Evolutionary conservation across 306 rosid genomes (phyloP).

Genomic region (Cicer chorassanicum): DNA sequence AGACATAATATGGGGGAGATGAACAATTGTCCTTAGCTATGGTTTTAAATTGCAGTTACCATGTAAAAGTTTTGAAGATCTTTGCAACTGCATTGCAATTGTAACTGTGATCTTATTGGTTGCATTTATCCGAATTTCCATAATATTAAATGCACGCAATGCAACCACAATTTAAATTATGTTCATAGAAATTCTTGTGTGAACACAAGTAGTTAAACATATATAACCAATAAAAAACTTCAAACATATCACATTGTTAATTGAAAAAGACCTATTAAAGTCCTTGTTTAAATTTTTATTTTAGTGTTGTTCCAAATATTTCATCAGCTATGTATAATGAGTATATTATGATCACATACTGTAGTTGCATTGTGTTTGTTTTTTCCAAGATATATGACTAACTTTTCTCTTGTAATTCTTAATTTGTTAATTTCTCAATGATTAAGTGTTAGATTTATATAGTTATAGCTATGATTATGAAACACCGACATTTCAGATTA

Average conservation of each 20-base stretch:
- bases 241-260: conserved; percentile 6
- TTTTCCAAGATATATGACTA: background rate
- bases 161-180: background rate
- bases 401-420: conserved; percentile 19
- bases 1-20: background rate
- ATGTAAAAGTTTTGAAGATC: background rate
- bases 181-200: background rate
- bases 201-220: background rate
- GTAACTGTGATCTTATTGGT: background rate
- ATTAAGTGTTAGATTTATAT: conserved; percentile 4
- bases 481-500: too few relatives aligned
- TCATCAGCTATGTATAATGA: conserved; percentile 5
- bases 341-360: conserved; percentile 12
- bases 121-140: background rate
- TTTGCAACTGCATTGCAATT: background rate
- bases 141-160: background rate
- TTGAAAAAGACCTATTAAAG: background rate
- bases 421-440: conserved; percentile 15
- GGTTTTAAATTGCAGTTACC: background rate
- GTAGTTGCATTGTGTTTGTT: conserved; percentile 2
- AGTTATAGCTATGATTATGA: background rate
- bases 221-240: background rate
- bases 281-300: conserved; percentile 13
- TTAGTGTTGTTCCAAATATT: background rate
- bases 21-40: background rate